Base-by-base conservation (phyloP, 176 grass and related monocot genomes). In the Carex pumila region DNA sequence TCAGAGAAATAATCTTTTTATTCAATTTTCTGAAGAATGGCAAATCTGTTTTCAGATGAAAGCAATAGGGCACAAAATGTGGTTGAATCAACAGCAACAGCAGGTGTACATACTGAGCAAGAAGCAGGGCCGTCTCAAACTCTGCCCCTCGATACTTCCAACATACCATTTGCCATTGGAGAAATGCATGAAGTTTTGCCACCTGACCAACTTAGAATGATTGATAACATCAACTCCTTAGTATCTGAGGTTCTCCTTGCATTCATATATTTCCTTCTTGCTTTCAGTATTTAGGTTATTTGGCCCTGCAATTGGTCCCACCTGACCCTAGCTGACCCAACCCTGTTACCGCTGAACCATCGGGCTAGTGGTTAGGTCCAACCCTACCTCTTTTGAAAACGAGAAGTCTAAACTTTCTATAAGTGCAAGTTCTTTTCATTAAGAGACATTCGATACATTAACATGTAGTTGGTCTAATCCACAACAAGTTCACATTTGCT, bases 201-300 rank as follows among this genome's bases (percentile, higher is more conserved):
- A 56, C 77, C 75, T 18, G 94, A 94, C 55, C 94, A 92, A 50
- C 86, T 94, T 85, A 94, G 89, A 97, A 94, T 92, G 89, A 87
- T 97, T 3, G 91, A 89, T 72, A 93, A 94, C 65, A 92, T 93
- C 80, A 88, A 89, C 62, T 89, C 89, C 13, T 87, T 92, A 86
- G 82, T 93, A 84, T 92, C 91, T 8, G 96, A 98, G 96, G 96
- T 98, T 69, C 57, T 80, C 34, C 67, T 84, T 53, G 58, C 32
- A 84, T 34, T 32, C 47, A 34, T 14, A 10, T 32, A 57, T 13
- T 18, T 41, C 5, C n/a, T 31, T 77, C 50, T 57, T 78, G 22
- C 14, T 57, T 78, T 78, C 25, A 56, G 50, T 31, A 77, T 14
- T 32, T 17, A 1, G 49, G 14, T 78, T 53, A 57, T 30, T 77